These are phyloP conservation scores for Stagonosporopsis cucurbitacearum DNA, from an alignment of 2,329 filamentous ascomycete genomes.

Conservation along the genomic window DNA sequence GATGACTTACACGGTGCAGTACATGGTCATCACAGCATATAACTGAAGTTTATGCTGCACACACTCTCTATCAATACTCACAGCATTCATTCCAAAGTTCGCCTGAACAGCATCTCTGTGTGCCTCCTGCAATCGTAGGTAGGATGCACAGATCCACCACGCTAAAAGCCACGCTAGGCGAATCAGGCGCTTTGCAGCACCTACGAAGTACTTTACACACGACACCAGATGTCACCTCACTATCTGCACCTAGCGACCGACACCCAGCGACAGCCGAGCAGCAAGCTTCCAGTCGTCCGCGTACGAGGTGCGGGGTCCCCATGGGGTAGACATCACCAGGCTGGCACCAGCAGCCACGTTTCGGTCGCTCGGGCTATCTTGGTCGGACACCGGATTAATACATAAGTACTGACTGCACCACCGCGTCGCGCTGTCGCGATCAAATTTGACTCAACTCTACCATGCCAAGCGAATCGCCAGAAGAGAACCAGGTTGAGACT, in stretches of 20 bases:
- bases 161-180: background rate
- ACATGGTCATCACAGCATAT: too few relatives aligned
- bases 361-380: slow-evolving; percentile 14
- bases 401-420: slow-evolving; percentile 2
- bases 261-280: background rate
- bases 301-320: slow-evolving; percentile 10
- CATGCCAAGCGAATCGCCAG: slow-evolving; percentile 19
- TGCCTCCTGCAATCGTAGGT: background rate
- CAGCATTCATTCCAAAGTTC: too few relatives aligned
- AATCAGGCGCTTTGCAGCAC: background rate
- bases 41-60: too few relatives aligned
- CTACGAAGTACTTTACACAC: background rate
- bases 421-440: background rate
- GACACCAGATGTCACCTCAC: background rate
- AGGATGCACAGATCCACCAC: background rate
- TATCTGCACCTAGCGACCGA: background rate
- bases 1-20: too few relatives aligned
- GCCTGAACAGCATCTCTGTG: background rate
- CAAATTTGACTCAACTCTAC: background rate
- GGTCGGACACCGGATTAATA: slow-evolving; percentile 17
- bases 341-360: background rate
- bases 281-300: background rate
- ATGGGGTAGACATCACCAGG: background rate
- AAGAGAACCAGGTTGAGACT: background rate
- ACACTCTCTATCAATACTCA: too few relatives aligned